Base-by-base conservation (phyloP, 495 filamentous ascomycete species). In the Penicillium diatomitis region DNA sequence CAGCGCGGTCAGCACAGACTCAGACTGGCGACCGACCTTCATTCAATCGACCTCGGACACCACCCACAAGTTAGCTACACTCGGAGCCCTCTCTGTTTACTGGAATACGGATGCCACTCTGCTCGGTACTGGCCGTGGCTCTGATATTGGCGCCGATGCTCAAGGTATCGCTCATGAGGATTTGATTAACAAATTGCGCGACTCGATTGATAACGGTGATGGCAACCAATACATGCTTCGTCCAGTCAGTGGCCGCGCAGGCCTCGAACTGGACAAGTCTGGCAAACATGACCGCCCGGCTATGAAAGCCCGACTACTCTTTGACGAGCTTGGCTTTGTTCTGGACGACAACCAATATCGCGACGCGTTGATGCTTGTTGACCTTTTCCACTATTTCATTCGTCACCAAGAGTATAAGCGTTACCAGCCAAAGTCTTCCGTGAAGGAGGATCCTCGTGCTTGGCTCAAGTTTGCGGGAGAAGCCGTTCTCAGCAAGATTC, bases 391-490 rank as follows among this genome's bases (percentile, higher is more conserved):
- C 66, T 97, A 91, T 62, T 98, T 95, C 63, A 87, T 97, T 56
- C 86, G 90, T 37, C 94, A 98, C 56, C 92, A 97, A 64, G 90
- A 98, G 63, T 95, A 96, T 72, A 94, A 89, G 64, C 94, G 89
- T 64, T 76, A 86, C 49, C 90, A 95, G 56, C 92, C 92, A 3
- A 92, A 92, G 58, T 80, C 74, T 29, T 77, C 78, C 1, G 87
- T 87, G 0, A 96, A 90, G 62, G 88, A 98, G 58, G 85, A 96
- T 49, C 92, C 92, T 32, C 78, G 79, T 28, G 94, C 89, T 2
- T 98, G 92, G 92, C 69, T 98, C 27, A 77, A 74, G 39, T 98
- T 96, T 69, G 92, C 90, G 7, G 88, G 84, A 40, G 76, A 92
- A 51, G 87, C 90, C 46, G 83, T 98, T 0, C 74, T 96, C 5